A percentile compares a stretch with the other conserved stretches of the same genome.
These are phyloP conservation scores for Populus deltoides DNA, from an alignment of 345 rosid genomes.

Conservation along the genomic window DNA sequence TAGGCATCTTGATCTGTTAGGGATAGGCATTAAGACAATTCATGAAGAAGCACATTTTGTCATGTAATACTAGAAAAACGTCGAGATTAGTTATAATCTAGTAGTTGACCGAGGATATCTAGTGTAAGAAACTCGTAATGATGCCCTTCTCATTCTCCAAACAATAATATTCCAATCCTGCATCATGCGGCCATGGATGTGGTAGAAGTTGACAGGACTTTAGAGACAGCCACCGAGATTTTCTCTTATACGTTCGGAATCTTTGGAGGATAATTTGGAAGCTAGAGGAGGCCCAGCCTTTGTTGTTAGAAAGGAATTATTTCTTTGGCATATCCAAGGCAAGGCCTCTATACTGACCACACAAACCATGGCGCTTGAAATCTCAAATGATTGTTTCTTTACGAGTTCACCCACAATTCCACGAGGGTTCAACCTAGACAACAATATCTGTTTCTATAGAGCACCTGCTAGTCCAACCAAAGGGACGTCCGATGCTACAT, in stretches of 20 bases:
- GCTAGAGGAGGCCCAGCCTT: neutral
- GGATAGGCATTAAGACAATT: neutral
- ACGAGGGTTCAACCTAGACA: constrained; percentile 4
- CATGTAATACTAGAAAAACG: neutral
- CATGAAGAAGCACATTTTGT: neutral
- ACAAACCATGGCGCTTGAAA: neutral
- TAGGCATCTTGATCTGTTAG: neutral
- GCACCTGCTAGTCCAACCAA: constrained; percentile 27
- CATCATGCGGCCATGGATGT: neutral
- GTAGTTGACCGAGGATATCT: neutral
- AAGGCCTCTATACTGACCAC: neutral
- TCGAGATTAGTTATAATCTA: neutral
- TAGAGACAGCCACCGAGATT: constrained; percentile 1
- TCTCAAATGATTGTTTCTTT: constrained; percentile 2
- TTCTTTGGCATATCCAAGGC: neutral
- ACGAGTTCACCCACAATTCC: constrained; percentile 38
- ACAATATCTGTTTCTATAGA: constrained; percentile 21
- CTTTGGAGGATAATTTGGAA: constrained; percentile 23
- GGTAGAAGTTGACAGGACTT: constrained; percentile 11
- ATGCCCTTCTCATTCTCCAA: neutral
- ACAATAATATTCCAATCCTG: neutral
- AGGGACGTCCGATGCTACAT: neutral
- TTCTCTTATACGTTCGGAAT: neutral
- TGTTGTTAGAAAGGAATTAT: neutral
- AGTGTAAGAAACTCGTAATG: neutral